Evolutionary conservation across 352 stramenopile genomes (phyloP), one percentile per base, ranked within the genome.

Genomic region (Pythium vanterpoolii): DNA sequence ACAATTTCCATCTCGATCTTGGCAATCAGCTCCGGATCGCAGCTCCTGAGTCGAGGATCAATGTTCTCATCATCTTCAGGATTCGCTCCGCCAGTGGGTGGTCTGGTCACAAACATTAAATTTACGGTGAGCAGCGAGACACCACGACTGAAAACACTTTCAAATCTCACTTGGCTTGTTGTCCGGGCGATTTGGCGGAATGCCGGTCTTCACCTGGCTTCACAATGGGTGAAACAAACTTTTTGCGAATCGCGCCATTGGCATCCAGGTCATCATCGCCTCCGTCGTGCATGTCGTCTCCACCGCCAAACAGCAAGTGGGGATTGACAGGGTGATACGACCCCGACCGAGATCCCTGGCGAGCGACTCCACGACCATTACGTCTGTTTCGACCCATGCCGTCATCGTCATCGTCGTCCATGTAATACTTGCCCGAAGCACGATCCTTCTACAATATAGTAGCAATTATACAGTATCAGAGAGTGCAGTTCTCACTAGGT

Each of bases 1-100:
- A 99, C 86, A 60, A 99, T 99, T 73, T 99, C 96, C 78, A 98
- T 94, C 54, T 98, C 87, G 60, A 99, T 99, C 60, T 97, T 97
- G 49, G 98, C 81, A 38, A 99, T 90, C 11, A 99, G 72, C 48
- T 98, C 90, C 23, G 96, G 96, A 38, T 99, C 96, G 19, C 95
- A 95, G 30, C 90, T 96, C 59, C 92, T 89, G 5, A 99, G 75
- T 43, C 93, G 79, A 74, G 97, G 93, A 42, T 98, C 96, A 38
- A 99, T 80, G 27, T 98, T 83, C 26, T 98, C 79, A 21, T 86
- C 77, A 3, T 85, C 71, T 26, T 70, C 56, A 11, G 60, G 26
- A 13, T 38, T n/a, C 31, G 69, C 58, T 11, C 73, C 62, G 23
- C 49, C 69, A 44, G 44, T 66, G n/a, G 44, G 34, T 10, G 34